phyloP scores from a whole-genome alignment of 495 filamentous ascomycete species.

The Podospora comata region DNA sequence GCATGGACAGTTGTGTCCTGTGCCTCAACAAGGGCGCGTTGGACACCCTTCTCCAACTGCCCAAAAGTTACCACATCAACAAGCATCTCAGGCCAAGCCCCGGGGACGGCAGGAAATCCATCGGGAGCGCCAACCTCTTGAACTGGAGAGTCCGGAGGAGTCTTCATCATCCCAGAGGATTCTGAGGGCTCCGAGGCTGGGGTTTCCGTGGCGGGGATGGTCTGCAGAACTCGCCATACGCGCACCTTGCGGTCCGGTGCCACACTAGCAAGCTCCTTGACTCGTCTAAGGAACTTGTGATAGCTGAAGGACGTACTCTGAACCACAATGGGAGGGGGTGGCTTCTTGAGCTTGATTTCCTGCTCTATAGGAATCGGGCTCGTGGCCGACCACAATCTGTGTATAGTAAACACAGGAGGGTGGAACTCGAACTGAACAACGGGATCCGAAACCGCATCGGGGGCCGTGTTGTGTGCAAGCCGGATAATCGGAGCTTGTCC shows the following conservation, averaged over 20 bases:
- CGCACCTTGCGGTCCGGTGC: conserved; percentile 69
- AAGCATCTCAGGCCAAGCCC: conserved; percentile 62
- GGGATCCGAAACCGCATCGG: conserved; percentile 47
- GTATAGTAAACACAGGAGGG: conserved; percentile 81
- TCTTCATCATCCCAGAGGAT: conserved; percentile 30
- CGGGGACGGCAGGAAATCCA: conserved; percentile 35
- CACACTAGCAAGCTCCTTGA: conserved; percentile 63
- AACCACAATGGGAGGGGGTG: conserved; percentile 57
- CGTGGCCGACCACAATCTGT: conserved; percentile 64
- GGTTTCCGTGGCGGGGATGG: conserved; percentile 35
- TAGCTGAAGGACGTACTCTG: conserved; percentile 65
- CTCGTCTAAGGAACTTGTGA: conserved; percentile 68
- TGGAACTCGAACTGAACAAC: conserved; percentile 81
- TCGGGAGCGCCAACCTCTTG: conserved; percentile 25
- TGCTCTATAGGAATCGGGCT: conserved; percentile 55
- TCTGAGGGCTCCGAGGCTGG: conserved; percentile 13
- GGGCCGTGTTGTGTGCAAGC: conserved; percentile 70
- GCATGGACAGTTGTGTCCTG: conserved; percentile 70
- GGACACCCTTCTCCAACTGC: conserved; percentile 59
- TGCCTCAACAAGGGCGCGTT: conserved; percentile 65
- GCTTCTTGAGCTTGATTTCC: conserved; percentile 55
- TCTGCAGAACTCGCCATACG: conserved; percentile 67
- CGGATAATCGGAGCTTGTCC: conserved; percentile 72
- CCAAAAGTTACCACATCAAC: conserved; percentile 71
- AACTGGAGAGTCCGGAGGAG: conserved; percentile 33